These are phyloP conservation scores for Nosema granulosis DNA, from an alignment of 371 early-diverging fungal species.

Conservation along the genomic window DNA sequence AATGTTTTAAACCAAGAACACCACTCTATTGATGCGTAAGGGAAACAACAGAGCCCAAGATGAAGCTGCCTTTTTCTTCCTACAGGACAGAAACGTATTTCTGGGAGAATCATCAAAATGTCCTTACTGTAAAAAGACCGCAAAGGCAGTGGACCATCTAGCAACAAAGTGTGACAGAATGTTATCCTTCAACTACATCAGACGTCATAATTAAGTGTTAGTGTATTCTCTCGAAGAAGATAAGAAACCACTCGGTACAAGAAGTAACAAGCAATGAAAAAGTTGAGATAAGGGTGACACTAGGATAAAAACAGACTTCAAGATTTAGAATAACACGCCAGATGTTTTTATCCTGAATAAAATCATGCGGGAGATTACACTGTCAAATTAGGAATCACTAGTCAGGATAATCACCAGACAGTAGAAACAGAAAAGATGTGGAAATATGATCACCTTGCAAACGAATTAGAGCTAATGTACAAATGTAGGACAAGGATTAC, in stretches of 20 bases:
- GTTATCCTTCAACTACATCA: not conserved
- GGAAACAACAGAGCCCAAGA: not conserved
- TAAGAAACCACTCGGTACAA: not conserved
- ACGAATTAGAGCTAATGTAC: not conserved
- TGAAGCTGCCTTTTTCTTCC: not conserved
- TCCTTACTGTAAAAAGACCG: not conserved
- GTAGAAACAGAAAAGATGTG: not conserved
- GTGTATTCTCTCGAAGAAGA: not conserved
- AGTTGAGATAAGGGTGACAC: not conserved
- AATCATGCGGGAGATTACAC: not conserved
- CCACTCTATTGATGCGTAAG: not conserved
- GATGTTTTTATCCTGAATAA: not conserved
- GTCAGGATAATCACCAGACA: not conserved
- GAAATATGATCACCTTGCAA: not conserved
- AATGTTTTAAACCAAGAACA: too few species aligned
- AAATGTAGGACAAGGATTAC: not conserved
- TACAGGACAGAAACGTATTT: not conserved
- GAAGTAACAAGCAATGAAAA: not conserved
- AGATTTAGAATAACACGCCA: not conserved
- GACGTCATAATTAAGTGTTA: not conserved
- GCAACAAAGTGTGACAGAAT: not conserved
- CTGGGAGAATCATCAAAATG: not conserved
- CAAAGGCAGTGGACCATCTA: not conserved
- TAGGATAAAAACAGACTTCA: not conserved
- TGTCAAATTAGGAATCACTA: not conserved